Base-by-base conservation (phyloP, 805 yeast genomes). In the Saturnispora bothae region DNA sequence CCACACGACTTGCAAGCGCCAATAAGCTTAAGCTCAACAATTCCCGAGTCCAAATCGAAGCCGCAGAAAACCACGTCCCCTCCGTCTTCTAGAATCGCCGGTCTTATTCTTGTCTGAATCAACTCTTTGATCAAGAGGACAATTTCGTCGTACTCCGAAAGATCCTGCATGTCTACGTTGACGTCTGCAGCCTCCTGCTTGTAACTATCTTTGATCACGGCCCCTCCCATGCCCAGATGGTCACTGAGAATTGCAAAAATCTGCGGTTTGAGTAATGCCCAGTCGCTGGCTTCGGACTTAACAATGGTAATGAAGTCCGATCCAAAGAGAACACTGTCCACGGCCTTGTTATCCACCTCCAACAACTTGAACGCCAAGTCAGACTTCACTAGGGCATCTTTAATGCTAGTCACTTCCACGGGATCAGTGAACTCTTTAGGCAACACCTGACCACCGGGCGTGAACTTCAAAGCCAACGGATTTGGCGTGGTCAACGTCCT, bases 21-120 rank as follows among this genome's bases (percentile, higher is more conserved):
- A 50, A 84, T 88, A 33, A 92, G 65, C 56, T 83, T 85, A 49
- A 92, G 72, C 56, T 75, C 83, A 5, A 94, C 97, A 12, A 81
- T 76, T 2, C 98, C 98, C 1, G 81, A 69, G 42, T 79, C 83
- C 45, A 81, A 85, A 41, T 83, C 84, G 54, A 83, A 88, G 5
- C 84, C 92, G 42, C 83, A 71, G 57, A 77, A 94, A 50, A 84
- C 88, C 44, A 92, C 78, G 54, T 92, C 97, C 25, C 99, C 99
- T 45, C 99, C 99, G 53, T 92, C 99, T 52, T 92, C 99, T 63
- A 86, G 95, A 41, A 92, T 86, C 1, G 97, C 96, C 1, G 99
- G 99, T 53, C 96, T 78, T 36, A 92, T 88, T 55, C 96, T 76
- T 2, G 98, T 92, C 43, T 83, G 94, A 40, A 94, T 79, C 40